Conservation (phyloP, 129 eudicot genomes). For the Flaveria brownii region DNA sequence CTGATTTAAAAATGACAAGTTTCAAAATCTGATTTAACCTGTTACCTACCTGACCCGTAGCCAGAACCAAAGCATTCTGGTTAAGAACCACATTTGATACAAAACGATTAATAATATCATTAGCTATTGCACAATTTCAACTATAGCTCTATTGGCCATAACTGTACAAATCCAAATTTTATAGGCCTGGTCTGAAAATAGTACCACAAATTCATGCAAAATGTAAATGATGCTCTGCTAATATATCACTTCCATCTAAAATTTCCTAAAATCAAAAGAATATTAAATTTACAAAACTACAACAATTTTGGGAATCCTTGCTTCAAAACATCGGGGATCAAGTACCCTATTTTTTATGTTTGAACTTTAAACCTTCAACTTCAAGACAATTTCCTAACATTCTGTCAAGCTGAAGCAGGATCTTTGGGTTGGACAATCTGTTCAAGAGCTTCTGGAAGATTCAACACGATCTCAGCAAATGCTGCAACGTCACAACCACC, state of each 20-base stretch:
- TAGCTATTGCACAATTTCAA: not conserved
- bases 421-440: constrained; percentile 34
- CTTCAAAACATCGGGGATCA: not conserved
- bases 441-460: constrained; percentile 65
- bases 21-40: too few relatives aligned
- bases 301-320: constrained; percentile 5
- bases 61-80: too few relatives aligned
- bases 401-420: constrained; percentile 23
- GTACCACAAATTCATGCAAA: not conserved
- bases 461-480: constrained; percentile 86
- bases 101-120: too few relatives aligned
- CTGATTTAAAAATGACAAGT: too few relatives aligned
- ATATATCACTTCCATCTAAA: not conserved
- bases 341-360: not conserved
- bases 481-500: constrained; percentile 42
- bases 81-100: too few relatives aligned
- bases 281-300: constrained; percentile 10
- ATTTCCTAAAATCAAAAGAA: not conserved
- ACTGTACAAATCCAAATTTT: not conserved
- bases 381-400: not conserved
- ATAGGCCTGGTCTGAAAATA: not conserved
- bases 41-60: too few relatives aligned
- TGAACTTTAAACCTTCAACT: not conserved
- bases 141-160: not conserved
- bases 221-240: not conserved